phyloP scores from a whole-genome alignment of 192 early-diverging fungal genomes.

The Gamsiella multidivaricata region DNA sequence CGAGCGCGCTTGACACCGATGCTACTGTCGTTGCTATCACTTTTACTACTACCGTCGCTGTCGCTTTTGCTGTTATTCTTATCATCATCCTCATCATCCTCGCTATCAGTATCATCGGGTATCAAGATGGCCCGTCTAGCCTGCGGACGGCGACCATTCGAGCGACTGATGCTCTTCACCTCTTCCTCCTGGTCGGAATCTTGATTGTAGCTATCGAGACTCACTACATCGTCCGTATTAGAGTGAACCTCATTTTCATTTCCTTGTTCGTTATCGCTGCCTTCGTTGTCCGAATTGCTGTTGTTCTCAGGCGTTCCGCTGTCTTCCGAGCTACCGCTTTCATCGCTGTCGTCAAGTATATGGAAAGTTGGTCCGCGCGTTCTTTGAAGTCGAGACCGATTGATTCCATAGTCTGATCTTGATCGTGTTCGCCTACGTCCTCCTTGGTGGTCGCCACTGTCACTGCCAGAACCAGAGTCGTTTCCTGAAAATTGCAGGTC shows the following conservation, averaged over 20 bases:
- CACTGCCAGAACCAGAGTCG: slow-evolving; percentile 11
- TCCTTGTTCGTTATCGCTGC: too few relatives aligned
- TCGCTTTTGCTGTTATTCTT: not conserved
- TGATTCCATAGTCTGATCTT: not conserved
- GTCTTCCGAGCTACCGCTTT: not conserved
- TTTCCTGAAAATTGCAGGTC: slow-evolving; percentile 5
- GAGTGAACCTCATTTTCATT: too few relatives aligned
- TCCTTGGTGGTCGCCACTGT: not conserved
- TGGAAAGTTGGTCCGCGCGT: not conserved
- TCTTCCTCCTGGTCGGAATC: not conserved
- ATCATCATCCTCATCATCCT: not conserved
- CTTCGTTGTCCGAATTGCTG: too few relatives aligned
- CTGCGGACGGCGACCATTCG: not conserved
- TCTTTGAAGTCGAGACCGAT: not conserved
- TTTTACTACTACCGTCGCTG: not conserved
- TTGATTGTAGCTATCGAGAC: not conserved
- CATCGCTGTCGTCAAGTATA: not conserved
- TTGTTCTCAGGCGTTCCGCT: too few relatives aligned
- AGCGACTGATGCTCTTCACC: not conserved
- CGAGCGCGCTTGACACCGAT: too few relatives aligned
- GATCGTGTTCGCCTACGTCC: not conserved
- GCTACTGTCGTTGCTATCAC: not conserved
- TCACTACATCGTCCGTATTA: not conserved
- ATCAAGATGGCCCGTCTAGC: slow-evolving; percentile 1
- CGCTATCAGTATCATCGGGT: slow-evolving; percentile 7